Evolutionary conservation across 768 basidiomycete genomes (phyloP).

Genomic region (Saitozyma sp.): DNA sequence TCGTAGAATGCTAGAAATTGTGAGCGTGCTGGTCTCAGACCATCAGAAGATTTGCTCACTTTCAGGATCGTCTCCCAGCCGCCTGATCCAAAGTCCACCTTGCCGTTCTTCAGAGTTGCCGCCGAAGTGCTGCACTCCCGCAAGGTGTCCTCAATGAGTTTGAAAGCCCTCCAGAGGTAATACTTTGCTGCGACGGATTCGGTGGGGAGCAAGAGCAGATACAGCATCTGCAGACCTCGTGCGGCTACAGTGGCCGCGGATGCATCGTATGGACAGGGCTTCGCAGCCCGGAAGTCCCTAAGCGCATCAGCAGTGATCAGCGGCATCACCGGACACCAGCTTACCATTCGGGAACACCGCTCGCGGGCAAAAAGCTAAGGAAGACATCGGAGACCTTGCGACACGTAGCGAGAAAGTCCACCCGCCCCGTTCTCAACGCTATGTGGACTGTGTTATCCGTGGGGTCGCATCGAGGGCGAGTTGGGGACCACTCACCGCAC

Average conservation of each 20-base stretch:
- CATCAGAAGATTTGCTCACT: slow-evolving; percentile 8
- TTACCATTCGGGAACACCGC: slow-evolving; percentile 40
- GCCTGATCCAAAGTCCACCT: slow-evolving; percentile 36
- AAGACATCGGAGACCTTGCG: slow-evolving; percentile 39
- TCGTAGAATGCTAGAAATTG: slow-evolving; percentile 34
- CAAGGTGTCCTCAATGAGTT: slow-evolving; percentile 30
- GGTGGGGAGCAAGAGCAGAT: slow-evolving; percentile 21
- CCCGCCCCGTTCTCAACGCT: slow-evolving; percentile 37
- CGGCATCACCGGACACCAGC: background rate
- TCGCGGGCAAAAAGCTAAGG: slow-evolving; percentile 21
- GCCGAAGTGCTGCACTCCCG: slow-evolving; percentile 27
- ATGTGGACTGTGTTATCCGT: slow-evolving; percentile 1
- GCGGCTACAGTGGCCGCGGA: slow-evolving; percentile 40
- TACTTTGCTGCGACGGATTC: slow-evolving; percentile 25
- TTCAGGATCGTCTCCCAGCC: slow-evolving; percentile 43
- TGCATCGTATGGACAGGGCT: slow-evolving; percentile 40
- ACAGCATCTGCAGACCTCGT: slow-evolving; percentile 33
- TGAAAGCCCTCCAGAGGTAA: slow-evolving; percentile 31
- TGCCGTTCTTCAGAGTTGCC: slow-evolving; percentile 25
- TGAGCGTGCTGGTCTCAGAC: background rate
- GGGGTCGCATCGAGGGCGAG: background rate
- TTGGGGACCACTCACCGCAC: slow-evolving; percentile 26
- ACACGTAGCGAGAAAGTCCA: slow-evolving; percentile 33
- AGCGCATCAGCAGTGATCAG: background rate
- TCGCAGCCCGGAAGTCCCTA: slow-evolving; percentile 42